Base-by-base conservation (phyloP, 148 eudicot species). In the Cornus suecica region DNA sequence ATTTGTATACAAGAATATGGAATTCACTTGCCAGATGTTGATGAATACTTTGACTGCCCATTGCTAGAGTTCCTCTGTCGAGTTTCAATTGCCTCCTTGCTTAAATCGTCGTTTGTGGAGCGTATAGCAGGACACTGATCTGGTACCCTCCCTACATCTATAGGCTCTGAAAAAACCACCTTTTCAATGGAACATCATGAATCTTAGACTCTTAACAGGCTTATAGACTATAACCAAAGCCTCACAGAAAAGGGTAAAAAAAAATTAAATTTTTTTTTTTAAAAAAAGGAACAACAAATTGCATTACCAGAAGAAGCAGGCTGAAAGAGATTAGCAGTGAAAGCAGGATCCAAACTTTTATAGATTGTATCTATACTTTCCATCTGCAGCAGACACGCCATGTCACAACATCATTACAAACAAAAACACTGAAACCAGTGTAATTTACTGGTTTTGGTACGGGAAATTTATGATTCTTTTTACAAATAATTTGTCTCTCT, bases 311-410 rank as follows among this genome's bases (percentile, higher is more conserved):
- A 78, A 20, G 81, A 76, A 74, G 82, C 76, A 81, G 89, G 80
- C 34, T 84, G 90, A 74, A 87, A 77, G 81, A 88, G 75, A 54
- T 75, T 84, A 23, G 79, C 72, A 29, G n/a, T n/a, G n/a, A 90
- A 85, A 42, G 90, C 85, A 69, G 96, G 77, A 73, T 92, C 87
- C 88, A 91, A 68, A 77, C 85, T 86, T 72, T 82, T 83, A 70
- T 87, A 94, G 27, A 92, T 92, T 71, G 84, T 72, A 29, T 86
- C 90, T 32, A 94, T 79, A 65, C 80, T 89, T 78, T 87, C 96
- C 79, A 75, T 90, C 99, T 94, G 91, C 85, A 88, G 4, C 37
- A 37, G 42, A n/a, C n/a, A n/a, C 42, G 69, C 70, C 66, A 80
- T 29, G 27, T 22, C 65, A 18, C 32, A 71, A 76, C 58, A 58